Percentiles rank a stretch among this genome's conserved stretches.
Conservation (phyloP, 2,329 filamentous ascomycete genomes). For the Rhynchosporium graminicola region DNA sequence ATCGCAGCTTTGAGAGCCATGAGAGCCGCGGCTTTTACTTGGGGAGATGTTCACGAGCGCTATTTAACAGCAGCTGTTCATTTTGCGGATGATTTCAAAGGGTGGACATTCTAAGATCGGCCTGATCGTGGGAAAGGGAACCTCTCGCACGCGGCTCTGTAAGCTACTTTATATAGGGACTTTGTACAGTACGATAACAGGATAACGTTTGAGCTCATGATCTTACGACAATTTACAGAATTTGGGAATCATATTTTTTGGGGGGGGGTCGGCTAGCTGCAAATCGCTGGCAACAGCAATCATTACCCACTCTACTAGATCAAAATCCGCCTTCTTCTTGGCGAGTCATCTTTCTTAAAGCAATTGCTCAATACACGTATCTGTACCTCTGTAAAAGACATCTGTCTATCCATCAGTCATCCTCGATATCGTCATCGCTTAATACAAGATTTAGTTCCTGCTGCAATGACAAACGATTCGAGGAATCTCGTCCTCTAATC, state of each 20-base stretch:
- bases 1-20: conserved; percentile 67
- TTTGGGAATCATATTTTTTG: background rate
- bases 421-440: conserved; percentile 84
- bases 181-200: conserved; percentile 6
- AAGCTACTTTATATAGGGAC: background rate
- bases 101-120: conserved; percentile 52
- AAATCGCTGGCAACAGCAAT: background rate
- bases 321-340: background rate
- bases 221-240: conserved; percentile 1
- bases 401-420: conserved; percentile 42
- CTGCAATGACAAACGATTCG: conserved; percentile 26
- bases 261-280: too few species aligned
- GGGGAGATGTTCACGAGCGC: conserved; percentile 67
- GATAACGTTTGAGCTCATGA: background rate
- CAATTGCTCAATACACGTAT: conserved; percentile 5
- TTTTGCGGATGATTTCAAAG: conserved; percentile 72
- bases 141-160: too few species aligned
- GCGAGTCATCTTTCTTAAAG: background rate
- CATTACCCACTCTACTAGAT: background rate
- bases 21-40: conserved; percentile 71
- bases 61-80: conserved; percentile 70
- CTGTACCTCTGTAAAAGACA: too few species aligned
- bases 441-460: conserved; percentile 66
- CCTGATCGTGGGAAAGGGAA: background rate
- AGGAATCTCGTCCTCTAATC: conserved; percentile 32